Evolutionary conservation across 805 yeast species (phyloP).

Genomic region (Wickerhamomyces rabaulensis): DNA sequence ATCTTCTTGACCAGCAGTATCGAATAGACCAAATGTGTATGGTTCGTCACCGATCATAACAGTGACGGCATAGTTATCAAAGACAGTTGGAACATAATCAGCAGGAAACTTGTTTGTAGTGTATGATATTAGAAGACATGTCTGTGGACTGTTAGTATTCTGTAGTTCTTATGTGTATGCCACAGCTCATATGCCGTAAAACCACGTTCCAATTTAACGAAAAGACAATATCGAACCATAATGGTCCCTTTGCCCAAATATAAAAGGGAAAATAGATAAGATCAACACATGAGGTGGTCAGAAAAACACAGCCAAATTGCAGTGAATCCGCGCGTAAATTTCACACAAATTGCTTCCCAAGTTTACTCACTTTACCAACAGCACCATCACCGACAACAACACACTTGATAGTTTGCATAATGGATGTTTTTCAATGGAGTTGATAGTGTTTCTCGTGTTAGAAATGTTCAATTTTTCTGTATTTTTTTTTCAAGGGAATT

Average conservation of each 20-base stretch:
- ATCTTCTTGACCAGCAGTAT: slow-evolving; percentile 99
- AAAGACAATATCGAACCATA: background rate
- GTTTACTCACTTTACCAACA: slow-evolving; percentile 67
- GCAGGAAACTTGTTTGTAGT: slow-evolving; percentile 97
- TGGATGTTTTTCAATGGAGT: background rate
- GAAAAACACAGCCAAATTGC: background rate
- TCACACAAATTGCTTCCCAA: background rate
- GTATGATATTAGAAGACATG: slow-evolving; percentile 91
- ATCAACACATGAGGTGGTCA: background rate
- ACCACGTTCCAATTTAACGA: slow-evolving; percentile 2
- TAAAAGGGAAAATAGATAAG: background rate
- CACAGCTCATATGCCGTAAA: background rate
- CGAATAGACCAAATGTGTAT: slow-evolving; percentile 92
- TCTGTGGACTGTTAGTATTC: slow-evolving; percentile 31
- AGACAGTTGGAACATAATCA: slow-evolving; percentile 98
- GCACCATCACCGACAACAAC: slow-evolving; percentile 99
- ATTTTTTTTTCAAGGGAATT: background rate
- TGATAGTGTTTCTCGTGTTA: background rate
- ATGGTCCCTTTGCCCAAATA: background rate
- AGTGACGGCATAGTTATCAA: slow-evolving; percentile 91
- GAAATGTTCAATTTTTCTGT: background rate
- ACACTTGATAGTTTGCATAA: slow-evolving; percentile 68
- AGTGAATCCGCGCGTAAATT: background rate
- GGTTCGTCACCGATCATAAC: slow-evolving; percentile 98
- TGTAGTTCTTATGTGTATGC: background rate